phyloP scores from a whole-genome alignment of 192 early-diverging fungal genomes.

The Coemansia sp. region DNA sequence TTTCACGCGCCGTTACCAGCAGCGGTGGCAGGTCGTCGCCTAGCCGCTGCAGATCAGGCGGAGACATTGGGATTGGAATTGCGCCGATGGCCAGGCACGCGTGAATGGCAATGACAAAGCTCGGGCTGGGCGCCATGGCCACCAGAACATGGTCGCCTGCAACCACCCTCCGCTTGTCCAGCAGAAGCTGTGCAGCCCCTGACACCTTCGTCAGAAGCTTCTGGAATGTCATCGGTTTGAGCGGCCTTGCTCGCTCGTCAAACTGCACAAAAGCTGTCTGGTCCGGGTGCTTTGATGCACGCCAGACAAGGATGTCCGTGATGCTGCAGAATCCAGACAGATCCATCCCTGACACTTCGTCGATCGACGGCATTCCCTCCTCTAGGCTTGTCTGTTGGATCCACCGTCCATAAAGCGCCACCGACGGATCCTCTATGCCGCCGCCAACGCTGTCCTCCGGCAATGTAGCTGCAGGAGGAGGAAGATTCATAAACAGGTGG shows the following conservation, averaged over 20 bases:
- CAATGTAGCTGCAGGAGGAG: conserved; percentile 47
- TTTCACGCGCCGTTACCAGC: conserved; percentile 63
- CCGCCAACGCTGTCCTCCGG: conserved; percentile 34
- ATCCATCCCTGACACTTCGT: conserved; percentile 72
- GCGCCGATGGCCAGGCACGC: conserved; percentile 82
- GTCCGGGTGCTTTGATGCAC: conserved; percentile 64
- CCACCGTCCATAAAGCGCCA: conserved; percentile 52
- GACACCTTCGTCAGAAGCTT: conserved; percentile 71
- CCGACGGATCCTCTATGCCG: conserved; percentile 31
- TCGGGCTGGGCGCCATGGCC: conserved; percentile 67
- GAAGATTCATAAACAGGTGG: conserved; percentile 64
- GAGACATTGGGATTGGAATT: conserved; percentile 68
- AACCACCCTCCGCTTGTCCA: conserved; percentile 60
- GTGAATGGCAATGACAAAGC: conserved; percentile 69
- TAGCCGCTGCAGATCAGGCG: conserved; percentile 63
- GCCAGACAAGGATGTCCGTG: conserved; percentile 73
- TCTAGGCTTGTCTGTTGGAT: conserved; percentile 75
- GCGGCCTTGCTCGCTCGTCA: conserved; percentile 62
- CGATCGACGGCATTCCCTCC: conserved; percentile 60
- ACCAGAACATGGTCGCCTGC: conserved; percentile 64
- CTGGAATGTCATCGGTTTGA: conserved; percentile 65
- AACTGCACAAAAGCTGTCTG: conserved; percentile 63
- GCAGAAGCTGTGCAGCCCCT: conserved; percentile 62
- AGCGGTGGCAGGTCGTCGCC: conserved; percentile 70
- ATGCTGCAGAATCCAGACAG: conserved; percentile 68